Evolutionary conservation across 805 yeast species (phyloP), one percentile per base, ranked within the genome.

Genomic region (Sugiyamaella floridensis): DNA sequence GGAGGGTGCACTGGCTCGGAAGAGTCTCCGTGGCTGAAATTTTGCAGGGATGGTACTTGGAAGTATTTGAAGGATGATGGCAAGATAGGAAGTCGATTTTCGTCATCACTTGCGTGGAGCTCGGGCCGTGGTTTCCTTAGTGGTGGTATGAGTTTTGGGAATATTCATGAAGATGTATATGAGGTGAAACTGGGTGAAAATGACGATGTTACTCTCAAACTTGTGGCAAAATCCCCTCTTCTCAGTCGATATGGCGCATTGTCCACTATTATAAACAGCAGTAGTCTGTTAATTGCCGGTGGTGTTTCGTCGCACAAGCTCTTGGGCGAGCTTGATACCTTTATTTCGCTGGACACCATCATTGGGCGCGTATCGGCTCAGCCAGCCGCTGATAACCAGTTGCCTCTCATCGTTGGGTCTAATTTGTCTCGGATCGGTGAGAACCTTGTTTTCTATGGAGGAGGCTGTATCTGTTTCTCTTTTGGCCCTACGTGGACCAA

Each of bases 401-500:
- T 69, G 1, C 78, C 81, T 1, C 69, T 83, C 51, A 66, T 83
- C 9, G 74, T 80, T 9, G 89, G 89, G 1, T 77, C 76, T 56
- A 77, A 75, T 37, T 50, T 77, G 20, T 64, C 69, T 11, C 62
- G 64, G 2, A 40, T 65, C 6, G 57, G 57, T 5, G 42, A 44
- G 12, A 15, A 44, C 15, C 18, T 64, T 6, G 50, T 67, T 18
- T 45, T 67, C 2, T 57, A 79, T 43, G 85, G 83, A 8, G 92
- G 95, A 2, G 95, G 95, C 2, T 90, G 86, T 0, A 88, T 86
- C 1, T 86, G 95, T 63, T 86, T 83, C 58, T 85, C 90, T 0
- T 87, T 86, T 68, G 95, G 95, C 0, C 72, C 83, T 0, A 74
- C 73, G 18, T 76, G 78, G 76, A 77, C 78, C 49, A 63, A 63